phyloP scores from a whole-genome alignment of 306 rosid genomes.

The Gleditsia sinensis region DNA sequence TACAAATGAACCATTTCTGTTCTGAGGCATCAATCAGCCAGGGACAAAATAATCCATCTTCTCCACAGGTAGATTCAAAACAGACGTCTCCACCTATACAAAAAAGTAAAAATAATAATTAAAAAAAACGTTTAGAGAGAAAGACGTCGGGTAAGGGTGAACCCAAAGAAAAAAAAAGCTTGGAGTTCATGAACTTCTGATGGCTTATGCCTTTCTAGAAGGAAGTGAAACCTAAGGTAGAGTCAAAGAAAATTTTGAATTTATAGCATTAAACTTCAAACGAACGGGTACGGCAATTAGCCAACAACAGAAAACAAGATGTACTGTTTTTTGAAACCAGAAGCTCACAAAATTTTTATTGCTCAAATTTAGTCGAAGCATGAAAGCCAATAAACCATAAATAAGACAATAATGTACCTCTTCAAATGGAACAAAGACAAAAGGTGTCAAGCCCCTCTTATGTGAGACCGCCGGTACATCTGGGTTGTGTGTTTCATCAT shows the following conservation, averaged over 20 bases:
- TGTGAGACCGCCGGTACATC: conserved; percentile 94
- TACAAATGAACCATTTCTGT: conserved; percentile 40
- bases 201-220: neutral
- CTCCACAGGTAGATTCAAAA: conserved; percentile 83
- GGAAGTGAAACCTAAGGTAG: neutral
- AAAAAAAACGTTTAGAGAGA: neutral
- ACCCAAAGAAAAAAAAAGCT: neutral
- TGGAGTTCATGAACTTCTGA: neutral
- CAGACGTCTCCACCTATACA: conserved; percentile 78
- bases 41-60: conserved; percentile 94
- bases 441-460: conserved; percentile 82
- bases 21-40: conserved; percentile 54
- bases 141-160: neutral
- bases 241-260: too few species aligned
- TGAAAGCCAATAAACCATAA: neutral
- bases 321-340: neutral
- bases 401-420: conserved; percentile 55
- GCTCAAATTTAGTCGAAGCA: conserved; percentile 17
- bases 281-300: neutral
- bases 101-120: neutral
- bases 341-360: neutral
- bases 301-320: conserved; percentile 10
- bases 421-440: conserved; percentile 85
- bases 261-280: neutral
- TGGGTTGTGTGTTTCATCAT: conserved; percentile 96